Evolutionary conservation across 2,329 filamentous ascomycete genomes (phyloP).

Genomic region (Penicillium sp.): DNA sequence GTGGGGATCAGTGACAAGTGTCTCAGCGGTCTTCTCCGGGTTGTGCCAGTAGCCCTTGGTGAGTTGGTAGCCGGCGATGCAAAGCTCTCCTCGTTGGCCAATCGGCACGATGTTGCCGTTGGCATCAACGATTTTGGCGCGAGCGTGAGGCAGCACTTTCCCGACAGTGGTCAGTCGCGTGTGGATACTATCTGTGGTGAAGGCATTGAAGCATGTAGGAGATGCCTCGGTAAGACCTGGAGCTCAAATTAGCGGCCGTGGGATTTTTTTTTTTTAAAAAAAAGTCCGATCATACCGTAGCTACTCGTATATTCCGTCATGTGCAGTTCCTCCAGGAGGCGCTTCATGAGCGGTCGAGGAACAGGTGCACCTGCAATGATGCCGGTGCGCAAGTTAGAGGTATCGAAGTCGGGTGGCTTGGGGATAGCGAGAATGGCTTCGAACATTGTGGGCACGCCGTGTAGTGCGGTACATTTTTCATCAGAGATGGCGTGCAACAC

Average conservation of each 20-base stretch:
- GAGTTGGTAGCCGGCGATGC: conserved; percentile 74
- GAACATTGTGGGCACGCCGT: conserved; percentile 84
- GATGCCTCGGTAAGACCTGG: conserved; percentile 71
- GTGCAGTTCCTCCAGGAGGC: conserved; percentile 66
- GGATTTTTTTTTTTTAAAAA: no score
- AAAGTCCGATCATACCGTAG: conserved; percentile 43
- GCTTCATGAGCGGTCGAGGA: conserved; percentile 70
- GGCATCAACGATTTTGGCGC: conserved; percentile 71
- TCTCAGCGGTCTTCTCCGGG: conserved; percentile 69
- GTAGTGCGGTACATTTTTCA: conserved; percentile 69
- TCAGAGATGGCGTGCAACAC: conserved; percentile 65
- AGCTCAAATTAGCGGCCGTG: not conserved
- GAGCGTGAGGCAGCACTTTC: conserved; percentile 70
- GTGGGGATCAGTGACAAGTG: conserved; percentile 64
- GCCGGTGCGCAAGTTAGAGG: conserved; percentile 64
- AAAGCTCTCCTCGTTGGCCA: conserved; percentile 69
- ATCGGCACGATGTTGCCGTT: conserved; percentile 64
- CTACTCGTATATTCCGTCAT: conserved; percentile 72
- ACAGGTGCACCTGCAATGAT: conserved; percentile 79
- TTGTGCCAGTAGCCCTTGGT: conserved; percentile 64
- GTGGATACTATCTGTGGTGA: conserved; percentile 68
- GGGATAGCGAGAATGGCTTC: conserved; percentile 58
- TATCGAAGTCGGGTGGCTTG: conserved; percentile 49
- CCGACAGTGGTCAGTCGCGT: conserved; percentile 70
- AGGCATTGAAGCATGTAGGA: conserved; percentile 78